Base-by-base conservation (phyloP, 1,284 basidiomycete species). In the Porodaedalea pini region DNA sequence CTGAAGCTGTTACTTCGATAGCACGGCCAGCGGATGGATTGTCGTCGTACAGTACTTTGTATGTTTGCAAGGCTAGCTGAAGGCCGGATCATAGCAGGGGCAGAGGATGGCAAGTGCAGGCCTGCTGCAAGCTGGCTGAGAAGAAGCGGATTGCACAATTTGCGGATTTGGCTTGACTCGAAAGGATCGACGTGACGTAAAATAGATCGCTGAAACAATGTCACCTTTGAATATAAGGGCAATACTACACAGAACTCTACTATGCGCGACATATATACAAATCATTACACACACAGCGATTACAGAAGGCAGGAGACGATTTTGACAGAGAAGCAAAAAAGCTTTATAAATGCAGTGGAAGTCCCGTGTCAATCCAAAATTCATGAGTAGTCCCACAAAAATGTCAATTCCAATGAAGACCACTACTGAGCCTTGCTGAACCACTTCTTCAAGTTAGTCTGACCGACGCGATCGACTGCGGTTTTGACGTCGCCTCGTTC, bases 361-460 rank as follows among this genome's bases (percentile, higher is more conserved):
- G 21, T 17, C 17, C 6, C 41, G 7, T n/a, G 6, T 6, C 6
- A 8, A n/a, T 31, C 29, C 15, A 10, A 2, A 49, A 29, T 49
- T 21, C 7, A 11, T 25, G 47, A 49, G 19, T 43, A 19, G 49
- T 51, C 40, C 21, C 31, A 51, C 21, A n/a, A n/a, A n/a, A n/a
- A n/a, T n/a, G n/a, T n/a, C 50, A 21, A 48, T 29, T 23, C 17
- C 39, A 17, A 11, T 37, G 27, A 17, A 31, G 45, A 34, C 17
- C 57, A 40, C 65, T 60, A 76, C 39, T 70, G 70, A 6, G 78
- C 77, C 63, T 83, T 88, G 49, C 70, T 80, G 54, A 90, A 73
- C 89, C 90, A 92, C 65, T 86, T 88, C 68, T 80, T 88, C 57
- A 92, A 68, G 63, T 78, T 85, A n/a, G 82, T 79, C 64, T 89